Evolutionary conservation across 768 basidiomycete genomes (phyloP).

Genomic region (Pulveroboletus ravenelii): DNA sequence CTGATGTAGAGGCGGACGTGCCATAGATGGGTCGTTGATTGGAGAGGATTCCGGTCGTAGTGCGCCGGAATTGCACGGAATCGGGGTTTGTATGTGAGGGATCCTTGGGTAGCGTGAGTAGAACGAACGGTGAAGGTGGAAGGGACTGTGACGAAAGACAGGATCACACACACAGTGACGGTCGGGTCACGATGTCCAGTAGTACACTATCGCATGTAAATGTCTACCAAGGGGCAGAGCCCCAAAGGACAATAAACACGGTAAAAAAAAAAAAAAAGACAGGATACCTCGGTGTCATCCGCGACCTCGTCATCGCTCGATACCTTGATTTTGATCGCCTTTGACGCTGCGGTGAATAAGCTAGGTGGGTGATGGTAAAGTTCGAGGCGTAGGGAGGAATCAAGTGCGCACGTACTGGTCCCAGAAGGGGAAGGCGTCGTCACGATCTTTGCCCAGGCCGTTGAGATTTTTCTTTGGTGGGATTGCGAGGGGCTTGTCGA

Average conservation of each 20-base stretch:
- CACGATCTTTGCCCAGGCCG: slow-evolving; percentile 88
- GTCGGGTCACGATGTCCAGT: too few species aligned
- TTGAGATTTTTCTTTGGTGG: slow-evolving; percentile 81
- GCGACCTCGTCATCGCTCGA: slow-evolving; percentile 49
- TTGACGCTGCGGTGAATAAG: slow-evolving; percentile 77
- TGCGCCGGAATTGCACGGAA: slow-evolving; percentile 44
- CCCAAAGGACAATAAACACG: too few species aligned
- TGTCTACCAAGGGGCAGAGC: too few species aligned
- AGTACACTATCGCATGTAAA: too few species aligned
- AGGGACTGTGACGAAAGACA: background rate
- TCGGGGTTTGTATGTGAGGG: slow-evolving; percentile 9
- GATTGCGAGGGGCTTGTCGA: slow-evolving; percentile 69
- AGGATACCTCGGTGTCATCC: slow-evolving; percentile 16
- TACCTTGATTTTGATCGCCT: slow-evolving; percentile 72
- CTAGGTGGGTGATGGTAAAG: slow-evolving; percentile 12
- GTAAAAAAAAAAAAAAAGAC: too few species aligned
- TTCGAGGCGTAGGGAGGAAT: background rate
- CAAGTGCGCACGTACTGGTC: slow-evolving; percentile 77
- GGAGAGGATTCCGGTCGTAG: slow-evolving; percentile 71
- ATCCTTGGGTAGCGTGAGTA: slow-evolving; percentile 6
- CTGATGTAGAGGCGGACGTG: slow-evolving; percentile 44
- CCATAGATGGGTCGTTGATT: slow-evolving; percentile 56
- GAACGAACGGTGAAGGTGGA: background rate
- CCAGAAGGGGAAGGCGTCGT: slow-evolving; percentile 97
- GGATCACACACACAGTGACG: too few species aligned